Base-by-base conservation (phyloP, 2,329 filamentous ascomycete species). In the Escovopsis sp. region DNA sequence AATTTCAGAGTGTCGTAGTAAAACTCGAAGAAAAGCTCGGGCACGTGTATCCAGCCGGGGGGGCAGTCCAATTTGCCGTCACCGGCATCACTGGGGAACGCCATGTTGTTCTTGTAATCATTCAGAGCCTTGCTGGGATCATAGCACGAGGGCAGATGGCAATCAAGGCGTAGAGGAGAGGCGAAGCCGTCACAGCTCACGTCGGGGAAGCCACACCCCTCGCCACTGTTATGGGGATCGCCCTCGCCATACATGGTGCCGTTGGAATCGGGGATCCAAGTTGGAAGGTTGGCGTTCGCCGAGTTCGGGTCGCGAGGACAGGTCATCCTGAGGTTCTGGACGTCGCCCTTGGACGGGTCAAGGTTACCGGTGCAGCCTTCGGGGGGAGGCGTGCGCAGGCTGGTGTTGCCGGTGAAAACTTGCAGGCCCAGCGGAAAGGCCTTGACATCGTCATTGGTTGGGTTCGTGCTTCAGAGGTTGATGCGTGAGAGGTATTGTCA, bases 141-240 rank as follows among this genome's bases (percentile, higher is more conserved):
- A 67, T 80, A 83, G 64, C 79, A 83, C 5, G 74, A 76, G 5
- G 79, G 79, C 58, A 83, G 80, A 61, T 79, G 77, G 28, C 82
- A 58, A 44, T 83, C 76, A 37, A 70, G 66, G 27, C 77, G 72
- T 31, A 75, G 64, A 39, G 74, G 73, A 35, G 74, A 76, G 43
- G 63, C 65, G 37, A 58, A 63, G 35, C 70, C 68, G 47, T 79
- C 72, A 51, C 82, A 86, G 48, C 76, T 69, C 51, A 70, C 65
- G 49, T 76, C 66, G 19, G 82, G 82, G 52, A 90, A 79, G n/a
- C 72, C 74, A 14, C 66, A 61, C 41, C 74, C 74, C 31, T 67
- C 59, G 33, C 68, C 70, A 44, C 64, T 44, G 57, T 75, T 71
- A 48, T 52, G 47, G 25, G 66, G 58, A 44, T 74, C 68, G 31